Conservation (phyloP, 805 yeast genomes). For the Yamadazyma takamatsuzukensis region DNA sequence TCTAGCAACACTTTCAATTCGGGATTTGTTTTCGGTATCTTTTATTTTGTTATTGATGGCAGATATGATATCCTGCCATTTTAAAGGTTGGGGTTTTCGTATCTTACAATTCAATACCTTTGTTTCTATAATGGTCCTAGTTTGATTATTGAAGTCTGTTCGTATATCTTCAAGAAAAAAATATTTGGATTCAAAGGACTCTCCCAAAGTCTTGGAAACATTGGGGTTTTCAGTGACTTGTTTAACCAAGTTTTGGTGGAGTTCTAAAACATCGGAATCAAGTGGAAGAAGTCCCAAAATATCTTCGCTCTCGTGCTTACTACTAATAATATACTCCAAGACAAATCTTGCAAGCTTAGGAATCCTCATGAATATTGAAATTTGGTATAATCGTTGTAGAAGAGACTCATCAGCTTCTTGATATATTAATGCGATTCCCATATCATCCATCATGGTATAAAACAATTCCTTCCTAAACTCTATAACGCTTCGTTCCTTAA, state of each 20-base stretch:
- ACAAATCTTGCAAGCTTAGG: constrained; percentile 50
- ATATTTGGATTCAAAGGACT: constrained; percentile 13
- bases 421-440: constrained; percentile 61
- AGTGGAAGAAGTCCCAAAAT: constrained; percentile 25
- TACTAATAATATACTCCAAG: constrained; percentile 56
- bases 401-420: constrained; percentile 63
- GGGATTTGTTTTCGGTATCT: constrained; percentile 28
- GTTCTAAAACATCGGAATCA: constrained; percentile 9
- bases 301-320: constrained; percentile 41
- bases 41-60: constrained; percentile 32
- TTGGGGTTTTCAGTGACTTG: background rate
- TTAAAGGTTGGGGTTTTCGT: constrained; percentile 3
- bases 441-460: constrained; percentile 55
- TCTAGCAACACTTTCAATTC: constrained; percentile 31
- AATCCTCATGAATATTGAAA: constrained; percentile 49
- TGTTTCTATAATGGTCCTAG: background rate
- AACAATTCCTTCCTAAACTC: constrained; percentile 17
- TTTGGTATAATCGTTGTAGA: constrained; percentile 45
- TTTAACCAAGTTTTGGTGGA: constrained; percentile 1
- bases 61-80: constrained; percentile 28
- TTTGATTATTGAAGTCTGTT: constrained; percentile 7
- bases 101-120: constrained; percentile 4
- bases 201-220: background rate
- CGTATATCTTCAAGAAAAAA: constrained; percentile 30
- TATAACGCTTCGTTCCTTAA: background rate